Evolutionary conservation across 2,329 filamentous ascomycete genomes (phyloP).

Genomic region (Talaromyces sp.): DNA sequence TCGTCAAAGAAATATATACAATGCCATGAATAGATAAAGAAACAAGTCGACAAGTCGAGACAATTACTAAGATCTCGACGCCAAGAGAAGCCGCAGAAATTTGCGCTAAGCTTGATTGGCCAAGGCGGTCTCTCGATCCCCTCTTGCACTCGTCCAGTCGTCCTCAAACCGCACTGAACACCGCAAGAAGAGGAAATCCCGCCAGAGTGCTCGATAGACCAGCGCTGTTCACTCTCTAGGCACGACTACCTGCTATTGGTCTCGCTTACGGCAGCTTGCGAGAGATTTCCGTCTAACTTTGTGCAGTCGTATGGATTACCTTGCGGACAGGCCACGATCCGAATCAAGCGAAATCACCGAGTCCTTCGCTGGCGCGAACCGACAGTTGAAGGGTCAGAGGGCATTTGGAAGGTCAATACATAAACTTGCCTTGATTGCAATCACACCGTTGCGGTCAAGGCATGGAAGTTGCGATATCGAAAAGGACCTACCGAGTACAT

Average conservation of each 20-base stretch:
- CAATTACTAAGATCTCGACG: slow-evolving; percentile 18
- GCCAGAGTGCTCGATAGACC: slow-evolving; percentile 27
- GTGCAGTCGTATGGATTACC: slow-evolving; percentile 1
- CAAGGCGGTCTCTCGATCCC: slow-evolving; percentile 29
- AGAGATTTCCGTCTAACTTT: background rate
- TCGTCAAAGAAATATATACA: background rate
- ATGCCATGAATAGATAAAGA: background rate
- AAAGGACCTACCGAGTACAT: slow-evolving; percentile 19
- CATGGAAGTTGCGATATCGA: slow-evolving; percentile 26
- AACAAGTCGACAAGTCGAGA: background rate
- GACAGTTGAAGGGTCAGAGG: background rate
- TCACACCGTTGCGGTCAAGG: slow-evolving; percentile 21
- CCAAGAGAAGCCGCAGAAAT: slow-evolving; percentile 27
- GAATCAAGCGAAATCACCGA: slow-evolving; percentile 9
- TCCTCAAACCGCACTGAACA: slow-evolving; percentile 20
- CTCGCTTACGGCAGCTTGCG: background rate
- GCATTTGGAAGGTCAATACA: background rate
- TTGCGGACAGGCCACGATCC: slow-evolving; percentile 13
- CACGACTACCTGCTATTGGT: slow-evolving; percentile 4
- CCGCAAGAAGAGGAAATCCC: slow-evolving; percentile 20
- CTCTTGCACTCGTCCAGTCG: slow-evolving; percentile 23
- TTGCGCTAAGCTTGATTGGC: slow-evolving; percentile 28
- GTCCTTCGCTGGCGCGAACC: background rate
- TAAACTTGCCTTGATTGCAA: slow-evolving; percentile 20
- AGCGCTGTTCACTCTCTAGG: slow-evolving; percentile 21